A percentile compares a stretch with the other conserved stretches of the same genome.
phyloP scores from a whole-genome alignment of 1,139 yeast species.

The Meyerozyma guilliermondii region DNA sequence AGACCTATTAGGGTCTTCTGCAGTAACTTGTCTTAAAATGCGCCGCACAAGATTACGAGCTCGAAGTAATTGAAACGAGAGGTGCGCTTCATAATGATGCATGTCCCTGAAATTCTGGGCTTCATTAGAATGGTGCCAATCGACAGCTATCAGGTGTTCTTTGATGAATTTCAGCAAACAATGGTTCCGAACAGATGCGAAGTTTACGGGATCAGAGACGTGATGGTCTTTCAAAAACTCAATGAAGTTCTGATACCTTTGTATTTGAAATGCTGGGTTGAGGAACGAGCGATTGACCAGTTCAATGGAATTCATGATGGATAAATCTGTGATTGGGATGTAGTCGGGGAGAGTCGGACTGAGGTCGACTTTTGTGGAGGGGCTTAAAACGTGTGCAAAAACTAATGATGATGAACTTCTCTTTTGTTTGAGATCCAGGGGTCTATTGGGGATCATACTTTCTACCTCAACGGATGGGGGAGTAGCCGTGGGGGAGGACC shows the following conservation, averaged over 20 bases:
- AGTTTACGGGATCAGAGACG: slow-evolving; percentile 35
- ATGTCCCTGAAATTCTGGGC: slow-evolving; percentile 13
- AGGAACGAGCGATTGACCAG: slow-evolving; percentile 17
- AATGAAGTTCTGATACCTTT: slow-evolving; percentile 32
- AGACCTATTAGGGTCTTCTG: background rate
- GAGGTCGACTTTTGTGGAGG: background rate
- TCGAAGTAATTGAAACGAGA: slow-evolving; percentile 28
- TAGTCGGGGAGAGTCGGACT: slow-evolving; percentile 8
- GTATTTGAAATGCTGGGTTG: slow-evolving; percentile 28
- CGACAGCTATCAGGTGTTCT: slow-evolving; percentile 8
- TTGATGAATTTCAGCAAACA: slow-evolving; percentile 32
- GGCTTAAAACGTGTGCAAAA: background rate
- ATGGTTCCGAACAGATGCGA: slow-evolving; percentile 35
- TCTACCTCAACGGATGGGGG: background rate
- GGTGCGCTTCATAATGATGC: slow-evolving; percentile 25
- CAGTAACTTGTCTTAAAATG: slow-evolving; percentile 13
- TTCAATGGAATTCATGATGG: slow-evolving; percentile 22
- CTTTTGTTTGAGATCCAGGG: background rate
- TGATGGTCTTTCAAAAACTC: slow-evolving; percentile 31
- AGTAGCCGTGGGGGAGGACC: background rate
- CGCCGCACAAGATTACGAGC: slow-evolving; percentile 26
- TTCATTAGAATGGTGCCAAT: background rate
- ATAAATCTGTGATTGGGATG: slow-evolving; percentile 19
- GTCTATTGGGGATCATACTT: background rate
- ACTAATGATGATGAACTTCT: background rate